phyloP scores from a whole-genome alignment of 2,329 filamentous ascomycete species.

The Tolypocladium amazonense region DNA sequence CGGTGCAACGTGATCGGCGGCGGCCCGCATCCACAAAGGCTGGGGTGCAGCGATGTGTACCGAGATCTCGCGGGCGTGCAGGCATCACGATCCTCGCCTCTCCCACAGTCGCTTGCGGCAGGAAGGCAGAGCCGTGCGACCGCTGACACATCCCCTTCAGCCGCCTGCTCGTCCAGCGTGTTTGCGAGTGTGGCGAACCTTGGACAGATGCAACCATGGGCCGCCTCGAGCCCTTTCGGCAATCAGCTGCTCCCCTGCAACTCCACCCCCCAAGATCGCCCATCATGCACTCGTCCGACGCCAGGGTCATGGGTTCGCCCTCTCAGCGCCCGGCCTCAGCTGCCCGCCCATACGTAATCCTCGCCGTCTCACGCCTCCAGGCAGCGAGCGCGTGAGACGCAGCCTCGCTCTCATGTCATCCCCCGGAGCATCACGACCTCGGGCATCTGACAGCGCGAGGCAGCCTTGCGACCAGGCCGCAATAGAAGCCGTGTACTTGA shows the following conservation, averaged over 20 bases:
- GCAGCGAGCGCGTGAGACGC: neutral
- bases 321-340: neutral
- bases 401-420: neutral
- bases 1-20: neutral
- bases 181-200: neutral
- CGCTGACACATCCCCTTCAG: neutral
- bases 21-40: neutral
- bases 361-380: neutral
- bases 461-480: constrained; percentile 11
- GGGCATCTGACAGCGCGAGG: neutral
- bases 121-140: neutral
- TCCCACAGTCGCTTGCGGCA: neutral
- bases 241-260: neutral
- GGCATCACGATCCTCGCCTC: neutral
- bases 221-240: neutral
- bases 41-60: neutral
- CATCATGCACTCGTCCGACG: neutral
- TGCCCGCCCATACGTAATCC: neutral
- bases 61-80: neutral
- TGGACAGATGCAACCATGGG: neutral
- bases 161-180: neutral
- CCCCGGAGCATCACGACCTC: neutral
- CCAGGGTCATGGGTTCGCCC: neutral
- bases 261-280: neutral
- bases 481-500: neutral